phyloP scores from a whole-genome alignment of 257 asterid species.

The Prunella vulgaris region DNA sequence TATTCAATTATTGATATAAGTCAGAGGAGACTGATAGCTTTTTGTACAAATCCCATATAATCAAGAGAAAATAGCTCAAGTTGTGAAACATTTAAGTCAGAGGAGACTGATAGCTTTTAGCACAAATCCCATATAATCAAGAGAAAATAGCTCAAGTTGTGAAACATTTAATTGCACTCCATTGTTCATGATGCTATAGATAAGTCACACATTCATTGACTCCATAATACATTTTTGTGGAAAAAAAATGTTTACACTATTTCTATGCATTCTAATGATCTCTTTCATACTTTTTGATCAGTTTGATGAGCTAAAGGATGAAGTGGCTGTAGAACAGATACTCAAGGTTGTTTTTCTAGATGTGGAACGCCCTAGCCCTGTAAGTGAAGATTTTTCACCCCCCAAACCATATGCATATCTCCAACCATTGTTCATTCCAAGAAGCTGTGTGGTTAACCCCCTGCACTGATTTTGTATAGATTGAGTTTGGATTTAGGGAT shows the following conservation, averaged over 20 bases:
- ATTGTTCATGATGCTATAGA: background rate
- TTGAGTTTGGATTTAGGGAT: background rate
- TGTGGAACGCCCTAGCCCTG: slow-evolving; percentile 68
- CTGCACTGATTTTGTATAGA: background rate
- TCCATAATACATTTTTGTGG: background rate
- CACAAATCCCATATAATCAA: background rate
- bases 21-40: background rate
- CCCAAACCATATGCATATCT: background rate
- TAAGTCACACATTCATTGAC: background rate
- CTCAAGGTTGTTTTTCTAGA: slow-evolving; percentile 83
- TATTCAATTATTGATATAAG: background rate
- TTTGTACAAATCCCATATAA: background rate
- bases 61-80: background rate
- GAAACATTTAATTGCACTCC: background rate
- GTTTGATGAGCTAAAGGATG: slow-evolving; percentile 93
- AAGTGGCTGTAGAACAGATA: slow-evolving; percentile 87
- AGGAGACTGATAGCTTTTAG: background rate
- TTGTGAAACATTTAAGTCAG: background rate
- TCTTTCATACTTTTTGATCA: slow-evolving; percentile 21
- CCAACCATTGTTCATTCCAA: background rate
- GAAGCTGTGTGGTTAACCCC: background rate
- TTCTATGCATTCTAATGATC: slow-evolving; percentile 16
- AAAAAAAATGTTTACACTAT: slow-evolving; percentile 4
- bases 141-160: background rate
- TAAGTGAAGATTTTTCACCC: slow-evolving; percentile 35